Conservation (phyloP, 176 grass and related monocot genomes). For the Eleusine indica region DNA sequence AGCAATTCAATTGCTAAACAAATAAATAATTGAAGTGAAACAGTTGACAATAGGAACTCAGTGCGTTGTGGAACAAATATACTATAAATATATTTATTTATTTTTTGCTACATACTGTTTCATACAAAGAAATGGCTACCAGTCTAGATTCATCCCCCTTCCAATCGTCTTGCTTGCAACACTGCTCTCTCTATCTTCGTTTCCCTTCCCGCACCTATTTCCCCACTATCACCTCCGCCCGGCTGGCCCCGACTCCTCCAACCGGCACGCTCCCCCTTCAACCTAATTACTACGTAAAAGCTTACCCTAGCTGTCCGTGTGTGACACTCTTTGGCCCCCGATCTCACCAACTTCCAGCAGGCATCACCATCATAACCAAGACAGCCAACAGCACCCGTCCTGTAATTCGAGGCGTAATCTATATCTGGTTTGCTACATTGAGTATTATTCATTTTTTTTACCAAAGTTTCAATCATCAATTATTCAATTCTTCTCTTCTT, state of each 20-base stretch:
- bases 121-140: neutral
- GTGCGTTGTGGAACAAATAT: conserved; percentile 1
- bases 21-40: neutral
- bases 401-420: neutral
- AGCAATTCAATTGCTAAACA: neutral
- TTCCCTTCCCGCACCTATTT: neutral
- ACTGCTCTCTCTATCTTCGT: neutral
- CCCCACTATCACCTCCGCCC: neutral
- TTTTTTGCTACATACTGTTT: neutral
- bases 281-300: neutral
- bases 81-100: neutral
- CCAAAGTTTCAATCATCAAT: neutral
- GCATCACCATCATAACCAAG: neutral
- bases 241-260: too few species aligned
- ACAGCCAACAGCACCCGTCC: neutral
- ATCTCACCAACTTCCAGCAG: neutral
- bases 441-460: neutral
- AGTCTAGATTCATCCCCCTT: neutral
- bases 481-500: neutral
- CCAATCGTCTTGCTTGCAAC: neutral
- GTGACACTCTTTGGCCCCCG: neutral
- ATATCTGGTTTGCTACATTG: too few species aligned
- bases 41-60: neutral
- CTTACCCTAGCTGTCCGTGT: neutral
- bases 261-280: too few species aligned